phyloP scores from a whole-genome alignment of 139 green algal species.

The Ulvella scutata region DNA sequence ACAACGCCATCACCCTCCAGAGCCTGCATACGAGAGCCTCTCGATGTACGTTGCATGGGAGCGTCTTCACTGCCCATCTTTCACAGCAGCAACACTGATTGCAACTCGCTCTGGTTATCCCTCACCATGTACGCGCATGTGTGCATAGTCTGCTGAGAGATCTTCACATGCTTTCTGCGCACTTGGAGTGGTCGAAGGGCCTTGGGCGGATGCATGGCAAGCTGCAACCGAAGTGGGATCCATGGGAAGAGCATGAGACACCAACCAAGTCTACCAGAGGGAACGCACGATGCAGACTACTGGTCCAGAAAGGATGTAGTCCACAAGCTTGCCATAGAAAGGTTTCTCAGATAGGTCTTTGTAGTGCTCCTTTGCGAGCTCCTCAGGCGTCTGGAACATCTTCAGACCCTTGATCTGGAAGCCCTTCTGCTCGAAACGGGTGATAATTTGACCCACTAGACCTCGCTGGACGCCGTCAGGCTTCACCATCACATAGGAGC shows the following conservation, averaged over 20 bases:
- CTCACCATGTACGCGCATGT: too few species aligned
- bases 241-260: too few species aligned
- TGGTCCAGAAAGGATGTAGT: slow-evolving; percentile 93
- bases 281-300: slow-evolving; percentile 89
- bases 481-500: slow-evolving; percentile 92
- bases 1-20: slow-evolving; percentile 94
- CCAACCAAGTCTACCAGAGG: too few species aligned
- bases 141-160: too few species aligned
- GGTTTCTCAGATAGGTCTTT: slow-evolving; percentile 81
- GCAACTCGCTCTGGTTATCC: too few species aligned
- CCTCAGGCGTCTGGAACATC: slow-evolving; percentile 56
- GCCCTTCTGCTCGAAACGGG: slow-evolving; percentile 69
- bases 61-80: too few species aligned
- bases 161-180: too few species aligned
- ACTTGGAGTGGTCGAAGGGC: too few species aligned
- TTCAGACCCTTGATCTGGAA: slow-evolving; percentile 75
- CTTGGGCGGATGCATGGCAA: too few species aligned
- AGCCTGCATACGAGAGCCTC: slow-evolving; percentile 29
- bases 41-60: not conserved
- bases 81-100: too few species aligned
- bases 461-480: slow-evolving; percentile 88
- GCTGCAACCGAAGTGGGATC: too few species aligned
- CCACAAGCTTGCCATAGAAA: slow-evolving; percentile 87
- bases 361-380: slow-evolving; percentile 86
- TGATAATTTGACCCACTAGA: slow-evolving; percentile 79